Evolutionary conservation across 805 yeast genomes (phyloP), one percentile per base, ranked within the genome.

Genomic region (Zygoascus bituminiphila): DNA sequence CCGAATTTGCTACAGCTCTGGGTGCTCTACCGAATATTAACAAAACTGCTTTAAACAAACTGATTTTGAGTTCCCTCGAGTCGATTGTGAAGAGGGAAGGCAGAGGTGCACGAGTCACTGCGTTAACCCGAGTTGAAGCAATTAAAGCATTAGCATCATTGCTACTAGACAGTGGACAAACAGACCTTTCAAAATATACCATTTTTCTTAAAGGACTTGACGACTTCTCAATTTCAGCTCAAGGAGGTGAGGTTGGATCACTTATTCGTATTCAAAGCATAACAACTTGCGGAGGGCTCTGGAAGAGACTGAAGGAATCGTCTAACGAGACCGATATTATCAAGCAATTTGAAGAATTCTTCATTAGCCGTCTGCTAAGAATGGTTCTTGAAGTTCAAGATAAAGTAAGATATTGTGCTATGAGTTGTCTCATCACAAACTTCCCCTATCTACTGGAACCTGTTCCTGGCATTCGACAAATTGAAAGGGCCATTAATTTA

Each of bases 191-290:
- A 17, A 25, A 17, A 15, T 44, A 23, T 23, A 15, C 26, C 5
- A 33, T 46, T 1, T 41, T 72, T 4, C 39, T 74, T 1, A 54
- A 52, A 1, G 74, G 77, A 29, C 63, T 91, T 12, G 81, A 82
- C 52, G 96, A 89, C 57, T 88, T 88, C 61, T 78, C 95, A 0
- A 67, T 76, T 1, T 84, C 91, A 0, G 77, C 78, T 23, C 25
- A 21, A 10, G 84, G 86, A 58, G 98, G 98, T 8, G 98, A 89
- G 66, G 89, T 88, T n/a, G 98, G 98, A 1, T 77, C 86, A 42
- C 75, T 79, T 56, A 75, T 88, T 1, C 68, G 98, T 42, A 53
- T 60, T 1, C 72, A 81, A 0, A 69, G 81, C 1, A 60, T 84
- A 2, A 33, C 55, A 5, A 57, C 79, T 2, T 44, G 48, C 19